Evolutionary conservation across 495 filamentous ascomycete species (phyloP), one percentile per base, ranked within the genome.

Genomic region (Chaetomium fimeti): DNA sequence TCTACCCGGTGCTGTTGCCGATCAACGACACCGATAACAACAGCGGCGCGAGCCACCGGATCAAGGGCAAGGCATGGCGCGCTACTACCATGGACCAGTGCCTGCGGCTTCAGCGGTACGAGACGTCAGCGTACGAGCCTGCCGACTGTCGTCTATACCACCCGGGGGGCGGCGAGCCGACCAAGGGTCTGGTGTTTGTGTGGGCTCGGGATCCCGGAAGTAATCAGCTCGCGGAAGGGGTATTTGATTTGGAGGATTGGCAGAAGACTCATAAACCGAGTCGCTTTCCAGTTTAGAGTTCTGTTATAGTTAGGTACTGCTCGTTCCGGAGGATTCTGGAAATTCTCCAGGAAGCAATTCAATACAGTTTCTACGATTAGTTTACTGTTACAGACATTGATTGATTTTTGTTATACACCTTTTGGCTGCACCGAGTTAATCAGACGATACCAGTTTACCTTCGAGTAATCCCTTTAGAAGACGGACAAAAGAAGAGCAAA

Each of bases 51-150:
- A 27, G 7, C 11, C 16, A 22, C 53, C 53, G 53, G 15, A 40
- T 56, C 53, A 38, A 40, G 43, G 57, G 43, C 25, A 51, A 29
- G 36, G 42, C 25, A 22, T 60, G 57, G 57, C 42, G 12, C 13
- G 45, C 57, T 16, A 60, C 45, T 3, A 49, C 43, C 16, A 32
- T 20, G 57, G 27, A 60, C 5, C 57, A 60, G 42, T 51, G 43
- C n/a, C 43, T 49, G 13, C 45, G 57, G 20, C 57, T 60, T 13
- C 57, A 60, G 43, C 27, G 28, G 18, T 60, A 60, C 43, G 57
- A 60, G 45, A 60, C 57, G 57, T 32, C 13, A 15, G 57, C 57
- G 12, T 60, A 60, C 27, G 43, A 60, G 53, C 4, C 53, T 12
- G 20, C 32, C 53, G 53, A 40, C 18, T 56, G 53, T 24, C 29